Conservation (phyloP, 2,329 filamentous ascomycete species). For the Diaporthe helianthi region DNA sequence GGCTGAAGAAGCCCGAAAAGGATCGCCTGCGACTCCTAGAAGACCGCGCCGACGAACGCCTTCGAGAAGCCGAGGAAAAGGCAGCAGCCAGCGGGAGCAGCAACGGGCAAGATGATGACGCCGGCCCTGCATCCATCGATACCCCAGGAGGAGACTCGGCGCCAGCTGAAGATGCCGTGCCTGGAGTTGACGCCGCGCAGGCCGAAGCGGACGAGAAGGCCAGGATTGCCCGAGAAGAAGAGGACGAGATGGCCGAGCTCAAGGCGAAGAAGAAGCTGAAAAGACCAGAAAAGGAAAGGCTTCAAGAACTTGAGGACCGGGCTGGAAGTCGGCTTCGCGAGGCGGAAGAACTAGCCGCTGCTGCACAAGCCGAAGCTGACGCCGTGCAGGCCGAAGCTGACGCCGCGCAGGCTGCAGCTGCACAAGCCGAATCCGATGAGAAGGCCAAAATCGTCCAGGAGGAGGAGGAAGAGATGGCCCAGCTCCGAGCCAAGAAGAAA, state of each 20-base stretch:
- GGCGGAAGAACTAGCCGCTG: constrained; percentile 11
- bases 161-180: not conserved
- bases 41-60: constrained; percentile 26
- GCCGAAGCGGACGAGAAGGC: constrained; percentile 25
- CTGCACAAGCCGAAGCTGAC: not conserved
- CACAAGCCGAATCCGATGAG: constrained; percentile 37
- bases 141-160: not conserved
- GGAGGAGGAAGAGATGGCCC: constrained; percentile 28
- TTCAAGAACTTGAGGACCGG: constrained; percentile 23
- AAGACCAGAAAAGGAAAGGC: constrained; percentile 10
- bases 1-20: constrained; percentile 27
- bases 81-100: not conserved
- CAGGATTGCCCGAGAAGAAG: constrained; percentile 6
- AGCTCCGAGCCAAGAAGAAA: constrained; percentile 23
- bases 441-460: constrained; percentile 29
- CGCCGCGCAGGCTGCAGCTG: constrained; percentile 36
- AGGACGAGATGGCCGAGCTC: constrained; percentile 22
- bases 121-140: not conserved
- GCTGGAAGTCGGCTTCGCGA: constrained; percentile 9
- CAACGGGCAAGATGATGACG: constrained; percentile 5
- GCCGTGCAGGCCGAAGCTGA: constrained; percentile 6
- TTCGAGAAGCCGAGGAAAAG: constrained; percentile 29
- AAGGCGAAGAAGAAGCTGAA: constrained; percentile 14
- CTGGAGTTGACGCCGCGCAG: constrained; percentile 34
- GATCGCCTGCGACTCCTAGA: constrained; percentile 22